Base-by-base conservation (phyloP, 345 rosid genomes). In the Dipteronia sinensis region DNA sequence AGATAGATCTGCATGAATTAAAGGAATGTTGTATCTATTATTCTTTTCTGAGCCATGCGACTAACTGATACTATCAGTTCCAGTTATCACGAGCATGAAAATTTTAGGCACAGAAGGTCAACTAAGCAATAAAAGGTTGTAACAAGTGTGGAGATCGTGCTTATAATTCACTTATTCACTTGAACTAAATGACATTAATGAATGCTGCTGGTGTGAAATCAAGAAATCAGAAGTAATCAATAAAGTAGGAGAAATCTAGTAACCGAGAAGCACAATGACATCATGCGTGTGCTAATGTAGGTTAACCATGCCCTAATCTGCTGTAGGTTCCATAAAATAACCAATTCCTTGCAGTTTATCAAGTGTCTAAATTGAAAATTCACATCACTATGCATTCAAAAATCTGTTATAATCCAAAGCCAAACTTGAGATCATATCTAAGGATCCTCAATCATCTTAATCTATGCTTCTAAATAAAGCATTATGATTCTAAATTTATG, bases 351-450 rank as follows among this genome's bases (percentile, higher is more conserved):
- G 55, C 71, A 44, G 29, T 67, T 71, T 61, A 22, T 8, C 1
- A 0, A 4, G 25, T 23, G 13, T 27, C 69, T 23, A 5, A 5
- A 46, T 22, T 61, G 19, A 2, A 51, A 27, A 59, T 23, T 65
- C n/a, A 49, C 22, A 29, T 17, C 49, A 29, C 46, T 42, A 42
- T 34, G 38, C 53, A 31, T 59, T 56, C 29, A n/a, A 29, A 23
- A 23, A 34, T 34, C 58, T 31, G 20, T 56, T 72, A 20, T 10
- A 56, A 56, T 72, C 75, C 40, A 72, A 69, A 44, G 29, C 51
- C 56, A 44, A 67, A 67, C 6, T 8, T 67, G 47, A 46, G 29
- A 46, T 44, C 55, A 16, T 65, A 27, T 65, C 34, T 16, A 27
- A 13, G 9, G 2, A 15, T 0, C 23, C 62, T 56, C 58, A 59